Evolutionary conservation across 768 basidiomycete species (phyloP), one percentile per base, ranked within the genome.

Genomic region (Pseudohyphozyma bogoriensis): DNA sequence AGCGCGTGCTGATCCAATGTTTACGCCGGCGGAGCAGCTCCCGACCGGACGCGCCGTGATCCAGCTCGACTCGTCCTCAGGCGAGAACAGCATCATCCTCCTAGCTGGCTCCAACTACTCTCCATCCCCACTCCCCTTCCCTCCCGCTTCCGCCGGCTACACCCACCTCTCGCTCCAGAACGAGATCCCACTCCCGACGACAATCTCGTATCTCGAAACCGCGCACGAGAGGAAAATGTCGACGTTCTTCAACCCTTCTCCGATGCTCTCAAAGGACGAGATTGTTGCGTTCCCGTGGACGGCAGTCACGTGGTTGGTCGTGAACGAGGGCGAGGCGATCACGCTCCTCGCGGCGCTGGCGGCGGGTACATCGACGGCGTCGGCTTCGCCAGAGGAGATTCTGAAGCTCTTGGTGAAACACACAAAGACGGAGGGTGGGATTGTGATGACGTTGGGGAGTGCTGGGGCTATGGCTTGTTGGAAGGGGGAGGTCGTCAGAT

Each of bases 21-120:
- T 31, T 3, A 15, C 26, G 4, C 18, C n/a, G n/a, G 4, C 37
- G 1, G 16, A 9, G 6, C 55, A 71, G 70, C 26, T 63, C 10
- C 64, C 74, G 12, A 76, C 76, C 1, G 77, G 77, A 6, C 66
- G 76, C 46, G 77, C 77, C 28, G 71, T 77, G 60, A 78, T 78
- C 50, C 77, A 78, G 63, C 61, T 73, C 13, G 71, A 73, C 9
- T 59, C 63, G 20, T 26, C 52, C 7, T 73, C 75, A 32, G 74
- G 73, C 28, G 77, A 78, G 68, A 78, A 78, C 68, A 73, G 70
- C 33, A 78, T 78, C 61, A 73, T 69, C 40, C 67, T 62, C 51
- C 16, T 67, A 11, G 57, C 59, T 3, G 69, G 69, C 37, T 35
- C 67, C 32, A 70, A 70, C 56, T 67, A 47, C 58, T 52, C 68